Conservation (phyloP, 129 eudicot species). For the Artemisia argyi region DNA sequence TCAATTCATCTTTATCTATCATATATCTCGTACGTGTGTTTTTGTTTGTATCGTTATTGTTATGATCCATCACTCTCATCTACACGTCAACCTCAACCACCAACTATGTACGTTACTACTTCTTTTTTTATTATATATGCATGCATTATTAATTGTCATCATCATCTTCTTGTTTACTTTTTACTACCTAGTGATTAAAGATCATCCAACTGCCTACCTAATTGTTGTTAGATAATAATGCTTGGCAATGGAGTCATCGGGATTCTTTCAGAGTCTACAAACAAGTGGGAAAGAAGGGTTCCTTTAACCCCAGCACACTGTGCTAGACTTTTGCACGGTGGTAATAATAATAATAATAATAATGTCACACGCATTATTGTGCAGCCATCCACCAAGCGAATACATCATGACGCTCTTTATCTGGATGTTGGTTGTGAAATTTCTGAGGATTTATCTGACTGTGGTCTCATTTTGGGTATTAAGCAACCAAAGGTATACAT, state of each 20-base stretch:
- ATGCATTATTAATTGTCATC: too few species aligned
- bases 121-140: too few species aligned
- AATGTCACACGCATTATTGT: constrained; percentile 74
- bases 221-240: constrained; percentile 18
- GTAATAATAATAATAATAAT: too few species aligned
- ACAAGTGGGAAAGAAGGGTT: constrained; percentile 98
- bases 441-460: constrained; percentile 86
- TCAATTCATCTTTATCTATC: too few species aligned
- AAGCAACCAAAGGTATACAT: constrained; percentile 81
- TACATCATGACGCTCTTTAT: constrained; percentile 90
- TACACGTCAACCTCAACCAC: too few species aligned
- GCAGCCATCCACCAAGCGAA: constrained; percentile 95
- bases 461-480: constrained; percentile 94
- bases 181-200: too few species aligned
- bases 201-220: too few species aligned
- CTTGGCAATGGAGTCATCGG: constrained; percentile 93
- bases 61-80: too few species aligned
- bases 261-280: constrained; percentile 86
- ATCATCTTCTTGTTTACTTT: too few species aligned
- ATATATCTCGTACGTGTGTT: too few species aligned
- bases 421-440: constrained; percentile 97
- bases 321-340: constrained; percentile 81
- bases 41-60: too few species aligned
- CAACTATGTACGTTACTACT: too few species aligned
- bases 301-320: constrained; percentile 97